Conservation (phyloP, 129 eudicot species). For the Silybum marianum region DNA sequence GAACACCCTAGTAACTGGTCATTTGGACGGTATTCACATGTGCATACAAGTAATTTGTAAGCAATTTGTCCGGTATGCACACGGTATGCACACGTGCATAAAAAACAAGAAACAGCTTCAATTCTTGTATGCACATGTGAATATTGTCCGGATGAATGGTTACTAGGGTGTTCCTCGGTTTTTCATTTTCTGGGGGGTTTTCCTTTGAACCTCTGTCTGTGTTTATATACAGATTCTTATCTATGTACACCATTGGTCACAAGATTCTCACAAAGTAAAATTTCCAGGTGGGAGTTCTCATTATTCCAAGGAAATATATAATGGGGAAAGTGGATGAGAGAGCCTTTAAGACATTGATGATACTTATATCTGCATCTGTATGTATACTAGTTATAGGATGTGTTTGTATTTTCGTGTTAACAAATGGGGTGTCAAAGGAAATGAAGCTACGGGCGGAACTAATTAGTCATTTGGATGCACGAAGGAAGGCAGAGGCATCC, state of each 20-base stretch:
- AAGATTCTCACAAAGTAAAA: background rate
- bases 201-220: background rate
- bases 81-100: too few species aligned
- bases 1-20: too few species aligned
- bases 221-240: background rate
- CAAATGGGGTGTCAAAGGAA: constrained; percentile 97
- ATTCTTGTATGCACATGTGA: too few species aligned
- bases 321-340: constrained; percentile 96
- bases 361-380: constrained; percentile 83
- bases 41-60: too few species aligned
- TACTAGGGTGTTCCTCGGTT: too few species aligned
- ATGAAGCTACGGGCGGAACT: constrained; percentile 95
- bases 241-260: background rate
- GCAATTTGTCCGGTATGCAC: too few species aligned
- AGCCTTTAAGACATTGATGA: constrained; percentile 74
- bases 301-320: constrained; percentile 89
- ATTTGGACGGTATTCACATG: too few species aligned
- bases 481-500: constrained; percentile 97
- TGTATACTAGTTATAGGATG: constrained; percentile 88
- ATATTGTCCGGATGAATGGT: too few species aligned
- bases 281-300: constrained; percentile 86
- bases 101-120: too few species aligned
- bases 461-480: constrained; percentile 92
- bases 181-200: too few species aligned
- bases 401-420: constrained; percentile 77